These are phyloP conservation scores for Apostasia shenzhenica DNA, from an alignment of 106 monocot genomes.

Conservation along the genomic window DNA sequence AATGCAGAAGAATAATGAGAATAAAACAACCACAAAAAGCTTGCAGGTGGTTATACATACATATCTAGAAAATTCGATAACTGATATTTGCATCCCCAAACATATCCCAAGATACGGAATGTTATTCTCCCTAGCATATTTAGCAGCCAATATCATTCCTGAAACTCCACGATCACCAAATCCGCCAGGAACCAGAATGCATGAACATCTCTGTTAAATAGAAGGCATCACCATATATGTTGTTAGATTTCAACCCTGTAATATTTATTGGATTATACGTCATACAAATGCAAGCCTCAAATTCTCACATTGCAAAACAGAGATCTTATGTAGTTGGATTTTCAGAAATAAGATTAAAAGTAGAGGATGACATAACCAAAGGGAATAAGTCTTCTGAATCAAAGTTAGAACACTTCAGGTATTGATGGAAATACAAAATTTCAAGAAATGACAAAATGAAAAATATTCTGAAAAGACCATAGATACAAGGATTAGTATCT, in stretches of 20 bases:
- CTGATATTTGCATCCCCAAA: slow-evolving; percentile 88
- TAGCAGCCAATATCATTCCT: slow-evolving; percentile 86
- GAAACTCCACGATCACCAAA: slow-evolving; percentile 78
- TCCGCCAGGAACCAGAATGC: slow-evolving; percentile 76
- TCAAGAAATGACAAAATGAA: slow-evolving; percentile 1
- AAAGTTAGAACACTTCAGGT: no score
- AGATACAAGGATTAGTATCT: slow-evolving; percentile 2
- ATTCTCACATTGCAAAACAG: neutral
- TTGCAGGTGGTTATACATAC: slow-evolving; percentile 19
- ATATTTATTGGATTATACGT: no score
- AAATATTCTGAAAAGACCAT: neutral
- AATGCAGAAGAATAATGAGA: neutral
- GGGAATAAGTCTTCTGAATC: no score
- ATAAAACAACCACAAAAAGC: neutral
- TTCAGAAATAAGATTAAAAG: no score
- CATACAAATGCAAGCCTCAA: neutral
- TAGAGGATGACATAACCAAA: no score
- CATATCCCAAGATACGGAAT: slow-evolving; percentile 83
- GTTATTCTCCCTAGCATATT: slow-evolving; percentile 75
- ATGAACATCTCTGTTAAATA: slow-evolving; percentile 47
- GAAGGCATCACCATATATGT: neutral
- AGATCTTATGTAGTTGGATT: neutral
- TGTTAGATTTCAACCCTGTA: no score
- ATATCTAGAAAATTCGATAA: slow-evolving; percentile 65
- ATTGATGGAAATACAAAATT: neutral